Evolutionary conservation across 2,329 filamentous ascomycete genomes (phyloP), one percentile per base, ranked within the genome.

Genomic region (Fonsecaea erecta): DNA sequence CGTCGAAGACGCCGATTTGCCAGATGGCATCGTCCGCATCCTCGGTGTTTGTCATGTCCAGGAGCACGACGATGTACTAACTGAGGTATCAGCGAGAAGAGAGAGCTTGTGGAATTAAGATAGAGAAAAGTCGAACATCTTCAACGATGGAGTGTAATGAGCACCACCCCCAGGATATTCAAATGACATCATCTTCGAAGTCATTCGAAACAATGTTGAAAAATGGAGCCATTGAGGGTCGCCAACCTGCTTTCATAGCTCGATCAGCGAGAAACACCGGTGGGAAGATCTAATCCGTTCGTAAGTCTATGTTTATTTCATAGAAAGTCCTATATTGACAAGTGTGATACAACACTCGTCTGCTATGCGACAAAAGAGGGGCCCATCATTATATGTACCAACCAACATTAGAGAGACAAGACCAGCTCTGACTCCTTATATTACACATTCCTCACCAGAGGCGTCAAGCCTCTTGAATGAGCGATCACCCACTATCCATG

Each of bases 1-100:
- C 86, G 73, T 89, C 87, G 68, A 82, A 87, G 53, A 89, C 80
- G 21, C 86, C 86, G 30, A 88, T 71, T 48, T 86, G 79, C 86
- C 86, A 88, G 28, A 70, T 61, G 30, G 51, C 59, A 12, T 67
- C 67, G 26, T 55, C 34, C n/a, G 35, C 32, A 28, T 66, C n/a
- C 7, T 51, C 12, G 28, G 28, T 16, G 8, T 18, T 18, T 2
- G 12, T 35, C 34, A 40, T 60, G 8, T 14, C 40, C 34, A 40
- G 28, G 16, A 58, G 7, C 24, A 30, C 26, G 1, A 21, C n/a
- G 7, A 11, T 48, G 30, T 3, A 6, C n/a, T 58, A 8, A 28
- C 40, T 30, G n/a, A 11, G 4, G 14, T 18, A 11, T 48, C 8
- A 16, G 26, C 9, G 40, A 24, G 2, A 48, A 1, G 21, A 24